Evolutionary conservation across 345 rosid genomes (phyloP).

Genomic region (Atalantia buxifolia): DNA sequence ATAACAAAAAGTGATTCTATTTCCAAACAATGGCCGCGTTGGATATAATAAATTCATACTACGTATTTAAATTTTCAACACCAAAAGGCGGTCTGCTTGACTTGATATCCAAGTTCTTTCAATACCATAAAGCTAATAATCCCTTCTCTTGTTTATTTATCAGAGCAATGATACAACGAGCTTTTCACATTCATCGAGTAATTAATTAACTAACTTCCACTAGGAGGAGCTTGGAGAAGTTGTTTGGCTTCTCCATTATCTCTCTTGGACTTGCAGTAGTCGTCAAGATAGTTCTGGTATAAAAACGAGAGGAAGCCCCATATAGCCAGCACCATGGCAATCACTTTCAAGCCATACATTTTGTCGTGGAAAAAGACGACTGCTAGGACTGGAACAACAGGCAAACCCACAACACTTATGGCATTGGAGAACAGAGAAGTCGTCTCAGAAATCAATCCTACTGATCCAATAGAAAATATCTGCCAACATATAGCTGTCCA

Average conservation of each 20-base stretch:
- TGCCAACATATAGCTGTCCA: slow-evolving; percentile 43
- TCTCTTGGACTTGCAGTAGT: neutral
- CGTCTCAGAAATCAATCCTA: slow-evolving; percentile 54
- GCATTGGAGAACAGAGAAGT: slow-evolving; percentile 62
- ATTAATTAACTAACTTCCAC: neutral
- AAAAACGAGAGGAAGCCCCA: slow-evolving; percentile 61
- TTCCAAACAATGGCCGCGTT: too few species aligned
- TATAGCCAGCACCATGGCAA: slow-evolving; percentile 55
- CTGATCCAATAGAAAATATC: slow-evolving; percentile 37
- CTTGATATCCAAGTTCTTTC: too few species aligned
- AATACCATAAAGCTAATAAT: too few species aligned
- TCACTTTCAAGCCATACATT: slow-evolving; percentile 60
- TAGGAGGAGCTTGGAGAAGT: neutral
- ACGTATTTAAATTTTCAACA: too few species aligned
- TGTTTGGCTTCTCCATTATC: neutral
- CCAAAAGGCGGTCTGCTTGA: too few species aligned
- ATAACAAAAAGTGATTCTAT: too few species aligned
- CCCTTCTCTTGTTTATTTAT: too few species aligned
- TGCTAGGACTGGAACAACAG: slow-evolving; percentile 57
- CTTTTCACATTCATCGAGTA: too few species aligned
- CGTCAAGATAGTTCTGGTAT: slow-evolving; percentile 39
- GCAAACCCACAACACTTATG: slow-evolving; percentile 52
- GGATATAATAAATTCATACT: too few species aligned
- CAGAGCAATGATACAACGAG: too few species aligned
- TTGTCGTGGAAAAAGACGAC: slow-evolving; percentile 58